Base-by-base conservation (phyloP, 352 stramenopile species). In the Globisporangium nunn region DNA sequence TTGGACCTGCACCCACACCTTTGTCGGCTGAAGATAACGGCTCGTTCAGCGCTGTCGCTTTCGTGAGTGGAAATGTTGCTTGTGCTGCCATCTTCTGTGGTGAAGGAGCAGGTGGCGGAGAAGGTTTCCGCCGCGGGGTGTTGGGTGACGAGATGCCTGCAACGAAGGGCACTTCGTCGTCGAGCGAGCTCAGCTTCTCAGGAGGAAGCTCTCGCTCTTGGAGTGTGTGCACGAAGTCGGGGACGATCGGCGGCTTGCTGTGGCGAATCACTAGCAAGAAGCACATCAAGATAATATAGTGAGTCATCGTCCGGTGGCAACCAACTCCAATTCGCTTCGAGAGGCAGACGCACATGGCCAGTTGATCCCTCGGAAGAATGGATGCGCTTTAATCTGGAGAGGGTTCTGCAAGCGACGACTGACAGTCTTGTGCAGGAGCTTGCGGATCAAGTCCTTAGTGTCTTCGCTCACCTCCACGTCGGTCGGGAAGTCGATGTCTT, bases 321-420 rank as follows among this genome's bases (percentile, higher is more conserved):
- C 37, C 37, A 17, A 43, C 37, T 10, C 7, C 37, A 12, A 2
- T 17, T 46, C 37, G 14, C 43, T 47, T 50, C 43, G 14, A 7
- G 7, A 3, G 5, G n/a, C 10, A 18, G n/a, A 61, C 69, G 88
- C 84, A 67, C 77, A 62, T 58, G 96, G 82, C 86, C 87, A 97
- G 50, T 95, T 78, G n/a, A 93, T 58, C 7, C 80, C 73, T 50
- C 69, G 69, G 68, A 98, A 98, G 72, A 90, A 98, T 44, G 87
- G 78, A 70, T 98, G 94, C 33, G 74, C 72, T 74, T 97, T 93
- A 58, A 98, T 96, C 31, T 97, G 72, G 31, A 85, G 70, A 65
- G 91, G 84, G 50, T 98, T 82, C 66, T 96, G 96, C 11, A 98
- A 63, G 17, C 97, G 67, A 47, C 73, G 61, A 40, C 29, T 43